Evolutionary conservation across 2,329 filamentous ascomycete genomes (phyloP), one percentile per base, ranked within the genome.

Genomic region (Penicillium polonicum): DNA sequence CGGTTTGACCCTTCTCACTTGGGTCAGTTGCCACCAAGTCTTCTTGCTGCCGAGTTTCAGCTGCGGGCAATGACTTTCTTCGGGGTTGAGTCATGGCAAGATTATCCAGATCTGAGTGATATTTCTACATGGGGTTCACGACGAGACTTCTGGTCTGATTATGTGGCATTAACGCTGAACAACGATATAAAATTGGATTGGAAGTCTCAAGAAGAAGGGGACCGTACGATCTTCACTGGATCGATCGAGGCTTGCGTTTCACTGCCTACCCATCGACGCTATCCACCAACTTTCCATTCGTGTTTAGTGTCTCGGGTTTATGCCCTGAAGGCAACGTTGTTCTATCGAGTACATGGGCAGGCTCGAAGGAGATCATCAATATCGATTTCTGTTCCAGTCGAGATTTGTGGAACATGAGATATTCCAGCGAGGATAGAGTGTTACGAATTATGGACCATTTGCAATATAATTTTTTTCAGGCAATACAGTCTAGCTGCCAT

Each of bases 241-340:
- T 44, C 48, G 5, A 2, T 58, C 25, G 43, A 59, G 7, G 15
- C 54, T 17, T 39, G 35, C 4, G 21, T 60, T 25, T 45, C 39
- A 27, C 29, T 65, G 8, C 51, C 58, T 2, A 19, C 21, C 3
- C 12, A 39, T 33, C 41, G 38, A 8, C 21, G 10, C 7, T 60
- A 59, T 27, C 51, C 60, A 4, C 53, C 58, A 5, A 64, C 53
- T 10, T 65, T 61, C 15, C 52, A 61, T 36, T 65, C 60, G 2
- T 67, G 62, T 43, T 61, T 65, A 5, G 43, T 63, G 10, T 64
- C 62, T 9, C 57, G 62, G 10, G 50, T 39, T 9, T 67, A 65
- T 45, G 39, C 60, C 1, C 2, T 66, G 12, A 61, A 51, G n/a
- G 27, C 54, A 2, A 52, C 7, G 5, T 17, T 64, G 2, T 46